These are phyloP conservation scores for Elsinoe perseae DNA, from an alignment of 2,329 filamentous ascomycete genomes.

Conservation along the genomic window DNA sequence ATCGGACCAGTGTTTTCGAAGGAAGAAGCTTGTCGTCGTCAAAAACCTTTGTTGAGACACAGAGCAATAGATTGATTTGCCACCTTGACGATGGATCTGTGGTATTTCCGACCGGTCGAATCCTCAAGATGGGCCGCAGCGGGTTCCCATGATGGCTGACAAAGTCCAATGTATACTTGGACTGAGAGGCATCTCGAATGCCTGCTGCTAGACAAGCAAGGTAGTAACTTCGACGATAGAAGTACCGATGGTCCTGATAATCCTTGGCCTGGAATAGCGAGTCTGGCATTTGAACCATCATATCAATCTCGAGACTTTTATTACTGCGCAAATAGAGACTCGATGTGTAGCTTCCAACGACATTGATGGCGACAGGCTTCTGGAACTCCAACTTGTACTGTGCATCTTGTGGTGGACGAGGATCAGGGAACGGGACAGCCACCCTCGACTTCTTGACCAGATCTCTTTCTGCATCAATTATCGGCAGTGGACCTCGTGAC, in stretches of 20 bases:
- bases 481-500: slow-evolving; percentile 40
- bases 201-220: slow-evolving; percentile 70
- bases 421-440: slow-evolving; percentile 76
- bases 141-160: slow-evolving; percentile 27
- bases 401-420: slow-evolving; percentile 63
- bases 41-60: slow-evolving; percentile 62
- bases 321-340: slow-evolving; percentile 64
- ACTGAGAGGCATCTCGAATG: slow-evolving; percentile 57
- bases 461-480: slow-evolving; percentile 61
- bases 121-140: slow-evolving; percentile 60
- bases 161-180: slow-evolving; percentile 40
- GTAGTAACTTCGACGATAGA: slow-evolving; percentile 90
- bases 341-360: slow-evolving; percentile 78
- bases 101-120: slow-evolving; percentile 34
- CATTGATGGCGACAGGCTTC: slow-evolving; percentile 70
- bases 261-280: slow-evolving; percentile 86
- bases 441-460: slow-evolving; percentile 60
- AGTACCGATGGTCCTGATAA: slow-evolving; percentile 85
- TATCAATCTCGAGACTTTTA: slow-evolving; percentile 57
- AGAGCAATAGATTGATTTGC: slow-evolving; percentile 69
- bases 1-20: slow-evolving; percentile 61
- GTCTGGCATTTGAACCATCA: slow-evolving; percentile 77
- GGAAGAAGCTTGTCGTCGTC: slow-evolving; percentile 62
- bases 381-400: slow-evolving; percentile 76
- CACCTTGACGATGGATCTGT: slow-evolving; percentile 33